These are phyloP conservation scores for Salvia miltiorrhiza DNA, from an alignment of 257 asterid species.

Conservation along the genomic window DNA sequence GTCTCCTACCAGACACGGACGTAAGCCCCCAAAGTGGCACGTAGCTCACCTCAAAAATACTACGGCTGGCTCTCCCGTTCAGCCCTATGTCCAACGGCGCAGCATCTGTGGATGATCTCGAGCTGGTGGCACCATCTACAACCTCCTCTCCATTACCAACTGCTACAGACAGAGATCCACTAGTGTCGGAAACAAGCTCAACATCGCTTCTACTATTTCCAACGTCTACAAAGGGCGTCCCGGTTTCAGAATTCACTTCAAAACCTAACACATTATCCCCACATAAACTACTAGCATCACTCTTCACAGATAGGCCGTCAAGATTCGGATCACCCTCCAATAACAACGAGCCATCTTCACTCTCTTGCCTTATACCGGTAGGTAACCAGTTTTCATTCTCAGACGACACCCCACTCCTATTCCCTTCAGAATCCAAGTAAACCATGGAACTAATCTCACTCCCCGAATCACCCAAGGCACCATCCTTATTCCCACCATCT, in stretches of 20 bases:
- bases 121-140: conserved; percentile 36
- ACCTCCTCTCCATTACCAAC: conserved; percentile 26
- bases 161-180: too few relatives aligned
- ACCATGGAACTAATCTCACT: conserved; percentile 26
- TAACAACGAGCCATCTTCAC: conserved; percentile 58
- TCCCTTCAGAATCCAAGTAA: conserved; percentile 21
- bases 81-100: conserved; percentile 30
- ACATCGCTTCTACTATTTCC: conserved; percentile 31
- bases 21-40: conserved; percentile 84
- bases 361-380: conserved; percentile 39
- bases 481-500: conserved; percentile 30
- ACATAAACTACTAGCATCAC: conserved; percentile 81
- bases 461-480: conserved; percentile 29
- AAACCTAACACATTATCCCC: too few relatives aligned
- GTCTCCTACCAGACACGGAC: conserved; percentile 84
- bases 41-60: conserved; percentile 76
- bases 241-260: conserved; percentile 21
- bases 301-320: conserved; percentile 58
- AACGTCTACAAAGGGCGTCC: conserved; percentile 22
- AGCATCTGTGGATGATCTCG: conserved; percentile 32
- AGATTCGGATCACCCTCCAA: conserved; percentile 43
- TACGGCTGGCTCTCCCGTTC: conserved; percentile 38
- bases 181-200: conserved; percentile 39
- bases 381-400: conserved; percentile 41
- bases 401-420: conserved; percentile 27